Evolutionary conservation across 2,329 filamentous ascomycete genomes (phyloP).

Genomic region (Fusarium clavum): DNA sequence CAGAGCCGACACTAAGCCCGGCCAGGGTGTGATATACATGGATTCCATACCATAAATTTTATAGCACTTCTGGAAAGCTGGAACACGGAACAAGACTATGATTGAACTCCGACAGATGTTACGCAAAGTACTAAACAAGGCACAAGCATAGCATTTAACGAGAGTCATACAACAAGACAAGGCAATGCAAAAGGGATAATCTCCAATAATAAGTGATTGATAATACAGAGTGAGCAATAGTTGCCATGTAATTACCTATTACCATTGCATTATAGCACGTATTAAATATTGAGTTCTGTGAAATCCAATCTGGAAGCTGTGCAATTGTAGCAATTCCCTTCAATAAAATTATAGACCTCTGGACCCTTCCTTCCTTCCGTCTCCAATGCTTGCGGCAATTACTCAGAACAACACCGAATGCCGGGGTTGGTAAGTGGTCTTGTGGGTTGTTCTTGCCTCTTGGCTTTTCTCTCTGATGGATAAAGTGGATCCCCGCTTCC

Average conservation of each 20-base stretch:
- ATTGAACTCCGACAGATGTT: background rate
- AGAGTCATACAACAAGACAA: background rate
- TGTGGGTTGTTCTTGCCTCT: conserved; percentile 3
- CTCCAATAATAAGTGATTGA: background rate
- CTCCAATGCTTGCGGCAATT: conserved; percentile 4
- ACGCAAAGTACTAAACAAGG: background rate
- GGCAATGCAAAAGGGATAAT: background rate
- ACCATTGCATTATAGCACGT: background rate
- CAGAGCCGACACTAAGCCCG: background rate
- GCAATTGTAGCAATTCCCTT: background rate
- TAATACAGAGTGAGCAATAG: background rate
- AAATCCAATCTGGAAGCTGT: background rate
- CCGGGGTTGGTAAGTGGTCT: conserved; percentile 8
- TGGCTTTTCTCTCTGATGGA: conserved; percentile 8
- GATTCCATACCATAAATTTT: background rate
- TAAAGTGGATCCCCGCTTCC: conserved; percentile 27
- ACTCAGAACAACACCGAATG: conserved; percentile 13
- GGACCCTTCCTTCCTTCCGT: background rate
- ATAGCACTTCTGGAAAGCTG: background rate
- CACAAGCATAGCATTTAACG: background rate
- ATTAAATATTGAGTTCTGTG: background rate
- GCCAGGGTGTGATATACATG: background rate
- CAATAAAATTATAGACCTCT: background rate
- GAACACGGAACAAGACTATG: background rate
- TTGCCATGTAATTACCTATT: background rate